These are phyloP conservation scores for Wickerhamomyces tratensis DNA, from an alignment of 805 yeast genomes.

Conservation along the genomic window DNA sequence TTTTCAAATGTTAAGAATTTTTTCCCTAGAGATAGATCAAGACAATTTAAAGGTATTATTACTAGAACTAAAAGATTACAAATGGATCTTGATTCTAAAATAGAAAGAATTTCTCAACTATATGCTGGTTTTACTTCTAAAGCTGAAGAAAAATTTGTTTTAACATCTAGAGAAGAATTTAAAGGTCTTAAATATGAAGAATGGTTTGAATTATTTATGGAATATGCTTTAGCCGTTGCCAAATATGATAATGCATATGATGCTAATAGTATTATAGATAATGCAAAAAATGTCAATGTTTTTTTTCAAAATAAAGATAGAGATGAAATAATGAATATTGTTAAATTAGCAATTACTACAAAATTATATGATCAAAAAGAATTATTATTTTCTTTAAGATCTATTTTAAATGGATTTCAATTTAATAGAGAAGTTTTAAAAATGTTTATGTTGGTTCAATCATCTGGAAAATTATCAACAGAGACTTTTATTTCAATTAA, in stretches of 20 bases:
- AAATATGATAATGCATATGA: constrained; percentile 48
- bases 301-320: constrained; percentile 58
- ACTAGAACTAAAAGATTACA: constrained; percentile 50
- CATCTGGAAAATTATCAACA: constrained; percentile 49
- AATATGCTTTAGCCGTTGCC: constrained; percentile 61
- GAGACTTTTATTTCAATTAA: constrained; percentile 65
- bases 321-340: constrained; percentile 50
- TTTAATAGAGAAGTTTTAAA: constrained; percentile 63
- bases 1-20: constrained; percentile 72
- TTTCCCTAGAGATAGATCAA: constrained; percentile 67
- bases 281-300: constrained; percentile 71
- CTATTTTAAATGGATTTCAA: constrained; percentile 57
- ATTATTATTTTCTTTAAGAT: constrained; percentile 50
- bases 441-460: constrained; percentile 56
- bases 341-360: constrained; percentile 52
- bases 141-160: constrained; percentile 30
- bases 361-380: constrained; percentile 40
- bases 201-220: constrained; percentile 84
- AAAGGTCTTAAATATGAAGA: constrained; percentile 68
- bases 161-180: constrained; percentile 48
- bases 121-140: constrained; percentile 42
- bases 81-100: constrained; percentile 62
- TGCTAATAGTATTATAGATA: constrained; percentile 61
- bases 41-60: constrained; percentile 59
- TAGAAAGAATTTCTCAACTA: constrained; percentile 57